A percentile compares a stretch with the other conserved stretches of the same genome.
phyloP scores from a whole-genome alignment of 2,329 filamentous ascomycete genomes.

The Colletotrichum truncatum region DNA sequence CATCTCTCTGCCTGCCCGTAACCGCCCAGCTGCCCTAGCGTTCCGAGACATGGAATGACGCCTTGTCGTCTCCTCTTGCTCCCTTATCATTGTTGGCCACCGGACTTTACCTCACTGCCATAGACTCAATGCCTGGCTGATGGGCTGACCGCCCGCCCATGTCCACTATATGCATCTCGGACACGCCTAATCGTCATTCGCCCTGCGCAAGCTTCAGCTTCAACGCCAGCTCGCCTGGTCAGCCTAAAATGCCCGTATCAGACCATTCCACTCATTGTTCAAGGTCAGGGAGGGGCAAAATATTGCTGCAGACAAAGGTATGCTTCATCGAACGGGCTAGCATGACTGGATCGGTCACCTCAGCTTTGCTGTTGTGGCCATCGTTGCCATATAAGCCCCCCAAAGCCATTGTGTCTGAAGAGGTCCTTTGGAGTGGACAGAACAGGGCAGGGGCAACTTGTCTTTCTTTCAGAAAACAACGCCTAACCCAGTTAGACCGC shows the following conservation, averaged over 20 bases:
- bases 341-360: not conserved
- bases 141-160: not conserved
- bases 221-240: conserved; percentile 3
- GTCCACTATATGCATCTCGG: conserved; percentile 1
- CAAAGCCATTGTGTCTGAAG: not conserved
- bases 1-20: not conserved
- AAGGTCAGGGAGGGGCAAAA: conserved; percentile 13
- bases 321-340: not conserved
- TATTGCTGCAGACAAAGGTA: conserved; percentile 1
- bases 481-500: conserved; percentile 12
- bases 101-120: not conserved
- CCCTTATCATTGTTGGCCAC: not conserved
- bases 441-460: conserved; percentile 13
- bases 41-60: conserved; percentile 23
- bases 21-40: not conserved
- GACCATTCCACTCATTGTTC: conserved; percentile 16
- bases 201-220: not conserved
- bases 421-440: not conserved
- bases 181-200: conserved; percentile 9
- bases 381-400: conserved; percentile 2
- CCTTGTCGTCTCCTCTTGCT: conserved; percentile 15
- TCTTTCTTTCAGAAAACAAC: conserved; percentile 12
- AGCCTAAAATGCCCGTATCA: conserved; percentile 6
- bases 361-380: not conserved
- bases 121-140: not conserved